Evolutionary conservation across 768 basidiomycete genomes (phyloP), one percentile per base, ranked within the genome.

Genomic region (Lentinus brumalis): DNA sequence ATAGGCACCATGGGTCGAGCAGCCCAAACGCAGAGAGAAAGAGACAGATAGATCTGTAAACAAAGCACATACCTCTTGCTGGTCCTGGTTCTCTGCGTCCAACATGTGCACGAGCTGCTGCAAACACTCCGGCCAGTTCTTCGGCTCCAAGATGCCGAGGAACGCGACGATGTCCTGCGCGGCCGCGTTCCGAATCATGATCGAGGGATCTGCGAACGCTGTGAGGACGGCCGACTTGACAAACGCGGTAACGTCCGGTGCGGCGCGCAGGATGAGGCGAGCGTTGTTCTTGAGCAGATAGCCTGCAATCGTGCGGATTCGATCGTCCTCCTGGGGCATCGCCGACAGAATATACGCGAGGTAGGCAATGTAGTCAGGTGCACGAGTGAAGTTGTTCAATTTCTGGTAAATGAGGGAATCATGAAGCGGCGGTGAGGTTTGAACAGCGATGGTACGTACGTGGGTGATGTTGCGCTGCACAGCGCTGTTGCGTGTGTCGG

Each of bases 281-380:
- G 92, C 85, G 69, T 94, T 95, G 76, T 99, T 98, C 86, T 99
- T 99, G 75, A 99, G 86, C 26, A 98, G 81, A 69, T 98, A 92
- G 45, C 96, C 96, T 29, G 96, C 96, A 78, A 98, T 96, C 60
- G 93, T 92, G 54, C 96, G 87, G 73, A 96, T 94, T 52, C 91
- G 89, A 72, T 94, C 94, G 71, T 95, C 90, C 77, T 98, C 94
- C 61, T 85, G 81, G 2, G 88, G 81, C 79, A 92, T 77, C 47
- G 82, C 81, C 59, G 89, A 87, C 64, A 98, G 86, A 78, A 98
- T 95, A 74, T 96, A 92, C 21, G 91, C 91, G 64, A 99, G 87
- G 83, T 99, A 98, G 59, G 90, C 95, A 61, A 94, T 88, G 74
- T 97, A 98, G 75, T 97, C 94, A 49, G 95, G 92, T 64, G 89